Evolutionary conservation across 495 filamentous ascomycete genomes (phyloP), one percentile per base, ranked within the genome.

Genomic region (Xylaria sp.): DNA sequence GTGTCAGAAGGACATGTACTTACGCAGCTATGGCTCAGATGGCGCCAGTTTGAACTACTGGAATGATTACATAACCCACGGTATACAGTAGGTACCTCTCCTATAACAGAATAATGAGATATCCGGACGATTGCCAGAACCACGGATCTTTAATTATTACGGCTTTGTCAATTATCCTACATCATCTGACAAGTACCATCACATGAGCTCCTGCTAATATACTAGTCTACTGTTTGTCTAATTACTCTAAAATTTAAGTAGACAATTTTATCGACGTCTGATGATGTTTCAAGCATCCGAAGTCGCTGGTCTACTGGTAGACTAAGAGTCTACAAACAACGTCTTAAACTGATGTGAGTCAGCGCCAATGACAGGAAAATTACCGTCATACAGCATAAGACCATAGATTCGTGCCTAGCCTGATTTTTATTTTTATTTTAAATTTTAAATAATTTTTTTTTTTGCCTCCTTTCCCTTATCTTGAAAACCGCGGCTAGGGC

Each of bases 251-350:
- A 37, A 0, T n/a, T n/a, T n/a, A n/a, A n/a, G n/a, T n/a, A 58
- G 55, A n/a, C 19, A 58, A 58, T 33, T 19, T 33, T n/a, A 58
- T 24, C 29, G 29, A 35, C 55, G 15, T 58, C 55, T 44, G 37
- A 61, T 61, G 61, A 52, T 66, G 31, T 59, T 59, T 62, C 24
- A 67, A 40, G 24, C 46, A 67, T 67, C 48, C 48, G 64, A 67
- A 53, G 33, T 55, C 64, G 64, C 64, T 67, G 48, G 14, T 12
- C 24, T 29, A 35, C 26, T 35, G n/a, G 29, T 35, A 33, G 53
- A 59, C 12, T 64, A 19, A 33, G 26, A 29, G 40, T 33, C 41
- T 7, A 21, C 26, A 55, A 31, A 21, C 24, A 31, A 21, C 52
- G 37, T 62, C 29, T 62, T 26, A 41, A 41, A 62, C 59, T 26